Evolutionary conservation across 176 grass and related monocot genomes (phyloP).

Genomic region (Avena atlantica): DNA sequence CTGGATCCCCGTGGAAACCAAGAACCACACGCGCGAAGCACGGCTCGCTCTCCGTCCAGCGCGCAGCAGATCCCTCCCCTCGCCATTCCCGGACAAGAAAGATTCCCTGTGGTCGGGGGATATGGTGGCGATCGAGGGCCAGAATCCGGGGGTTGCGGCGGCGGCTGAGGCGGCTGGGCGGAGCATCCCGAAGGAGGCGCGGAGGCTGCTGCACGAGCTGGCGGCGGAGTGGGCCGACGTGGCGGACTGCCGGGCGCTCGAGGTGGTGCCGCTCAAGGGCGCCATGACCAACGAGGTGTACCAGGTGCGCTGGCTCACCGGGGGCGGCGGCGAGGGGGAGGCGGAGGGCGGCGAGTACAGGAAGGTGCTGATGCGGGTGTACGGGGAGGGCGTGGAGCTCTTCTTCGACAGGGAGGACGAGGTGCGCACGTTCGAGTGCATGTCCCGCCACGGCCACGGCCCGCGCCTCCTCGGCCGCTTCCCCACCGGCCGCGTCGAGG

Average conservation of each 20-base stretch:
- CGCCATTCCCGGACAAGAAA: constrained; percentile 36
- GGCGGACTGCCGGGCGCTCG: constrained; percentile 48
- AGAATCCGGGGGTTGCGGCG: not conserved
- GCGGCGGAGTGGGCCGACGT: constrained; percentile 61
- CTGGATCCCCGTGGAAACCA: constrained; percentile 31
- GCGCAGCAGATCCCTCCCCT: constrained; percentile 28
- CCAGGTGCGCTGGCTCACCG: constrained; percentile 58
- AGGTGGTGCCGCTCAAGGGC: constrained; percentile 71
- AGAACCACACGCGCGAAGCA: constrained; percentile 24
- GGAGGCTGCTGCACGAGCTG: constrained; percentile 49
- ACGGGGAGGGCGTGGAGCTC: constrained; percentile 66
- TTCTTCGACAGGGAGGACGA: constrained; percentile 72
- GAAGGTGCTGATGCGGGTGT: constrained; percentile 71
- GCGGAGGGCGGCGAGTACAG: not conserved
- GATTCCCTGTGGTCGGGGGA: constrained; percentile 27
- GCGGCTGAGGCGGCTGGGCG: not conserved
- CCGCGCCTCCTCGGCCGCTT: constrained; percentile 71
- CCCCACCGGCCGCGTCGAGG: constrained; percentile 73
- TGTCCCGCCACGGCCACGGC: constrained; percentile 74
- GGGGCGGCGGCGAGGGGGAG: not conserved
- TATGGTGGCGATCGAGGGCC: constrained; percentile 58
- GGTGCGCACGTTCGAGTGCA: constrained; percentile 77
- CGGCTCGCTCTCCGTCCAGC: constrained; percentile 21
- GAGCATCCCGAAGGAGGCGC: constrained; percentile 67
- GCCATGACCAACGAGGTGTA: constrained; percentile 87